phyloP scores from a whole-genome alignment of 495 filamentous ascomycete genomes.

The Xylaria flabelliformis region DNA sequence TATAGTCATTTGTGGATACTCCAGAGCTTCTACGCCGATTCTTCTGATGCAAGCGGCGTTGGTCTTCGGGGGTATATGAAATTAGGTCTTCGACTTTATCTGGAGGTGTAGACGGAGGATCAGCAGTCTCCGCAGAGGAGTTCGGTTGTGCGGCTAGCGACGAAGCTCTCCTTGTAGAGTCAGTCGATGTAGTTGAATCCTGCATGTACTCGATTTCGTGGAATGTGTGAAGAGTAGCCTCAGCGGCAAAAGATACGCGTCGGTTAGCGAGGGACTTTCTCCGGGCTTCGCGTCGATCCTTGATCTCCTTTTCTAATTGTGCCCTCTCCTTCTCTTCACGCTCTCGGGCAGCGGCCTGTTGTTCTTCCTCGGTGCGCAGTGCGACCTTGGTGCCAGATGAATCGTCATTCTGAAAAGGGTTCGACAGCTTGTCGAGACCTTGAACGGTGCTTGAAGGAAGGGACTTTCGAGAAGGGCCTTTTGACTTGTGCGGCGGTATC shows the following conservation, averaged over 20 bases:
- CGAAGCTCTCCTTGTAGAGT: conserved; percentile 75
- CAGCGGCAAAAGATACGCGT: conserved; percentile 95
- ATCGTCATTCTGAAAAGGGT: conserved; percentile 57
- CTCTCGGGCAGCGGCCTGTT: conserved; percentile 76
- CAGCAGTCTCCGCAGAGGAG: conserved; percentile 58
- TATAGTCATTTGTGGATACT: conserved; percentile 61
- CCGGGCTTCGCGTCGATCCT: conserved; percentile 80
- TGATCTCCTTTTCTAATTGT: conserved; percentile 70
- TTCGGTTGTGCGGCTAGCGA: conserved; percentile 58
- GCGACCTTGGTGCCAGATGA: conserved; percentile 54
- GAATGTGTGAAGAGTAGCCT: conserved; percentile 97
- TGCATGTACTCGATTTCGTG: conserved; percentile 90
- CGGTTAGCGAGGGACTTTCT: conserved; percentile 92
- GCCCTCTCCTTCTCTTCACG: conserved; percentile 73
- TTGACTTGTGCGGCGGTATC: conserved; percentile 57
- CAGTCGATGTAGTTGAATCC: conserved; percentile 84
- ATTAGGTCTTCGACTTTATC: conserved; percentile 67
- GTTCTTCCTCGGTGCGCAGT: conserved; percentile 75
- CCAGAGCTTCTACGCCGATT: conserved; percentile 70
- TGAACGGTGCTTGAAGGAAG: conserved; percentile 33
- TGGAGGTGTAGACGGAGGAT: conserved; percentile 70
- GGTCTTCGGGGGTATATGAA: conserved; percentile 70
- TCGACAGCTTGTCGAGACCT: conserved; percentile 53
- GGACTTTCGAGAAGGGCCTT: conserved; percentile 36
- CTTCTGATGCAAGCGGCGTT: conserved; percentile 70